Base-by-base conservation (phyloP, 2,329 filamentous ascomycete genomes). In the Pseudogymnoascus sp. region DNA sequence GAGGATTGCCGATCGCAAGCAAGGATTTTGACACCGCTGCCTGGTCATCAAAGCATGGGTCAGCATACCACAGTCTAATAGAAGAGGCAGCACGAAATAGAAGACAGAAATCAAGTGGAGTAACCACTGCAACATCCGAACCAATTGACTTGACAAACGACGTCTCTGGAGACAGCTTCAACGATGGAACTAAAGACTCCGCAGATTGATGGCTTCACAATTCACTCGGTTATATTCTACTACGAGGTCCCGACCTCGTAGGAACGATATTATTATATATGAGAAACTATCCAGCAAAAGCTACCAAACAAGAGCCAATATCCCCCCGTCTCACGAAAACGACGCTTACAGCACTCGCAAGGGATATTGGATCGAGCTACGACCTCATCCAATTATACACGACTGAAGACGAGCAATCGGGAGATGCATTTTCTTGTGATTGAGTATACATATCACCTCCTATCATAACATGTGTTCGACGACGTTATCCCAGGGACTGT, bases 11-110 rank as follows among this genome's bases (percentile, higher is more conserved):
- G 77, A 83, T 97, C 64, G 93, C 90, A 79, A 87, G 88, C 68
- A 97, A 96, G 72, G 89, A 95, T 65, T 97, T 97, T 72, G 90
- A 96, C 72, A 87, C 87, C 2, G 80, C 82, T 1, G 88, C 85
- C 0, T 96, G 93, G 88, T 86, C 88, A 23, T 79, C 79, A 7
- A 87, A 81, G 65, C 88, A 97, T 75, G 86, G 87, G 59, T 78
- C 78, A 17, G 88, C 91, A 0, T 99, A 96, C 73, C 86, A 87
- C 65, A 83, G 88, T 46, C 75, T 99, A 50, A 93, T 97, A 69
- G 88, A 87, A 2, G 87, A 83, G 68, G 95, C 93, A 15, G 83
- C 84, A 65, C 80, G 78, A 74, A 83, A 78, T 70, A 63, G 42
- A 26, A 62, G 29, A 33, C 38, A 53, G 40, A 78, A 76, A 35